Percentiles rank a stretch among this genome's conserved stretches.
Evolutionary conservation across 805 yeast genomes (phyloP).

Genomic region (Zygosaccharomyces bailii): DNA sequence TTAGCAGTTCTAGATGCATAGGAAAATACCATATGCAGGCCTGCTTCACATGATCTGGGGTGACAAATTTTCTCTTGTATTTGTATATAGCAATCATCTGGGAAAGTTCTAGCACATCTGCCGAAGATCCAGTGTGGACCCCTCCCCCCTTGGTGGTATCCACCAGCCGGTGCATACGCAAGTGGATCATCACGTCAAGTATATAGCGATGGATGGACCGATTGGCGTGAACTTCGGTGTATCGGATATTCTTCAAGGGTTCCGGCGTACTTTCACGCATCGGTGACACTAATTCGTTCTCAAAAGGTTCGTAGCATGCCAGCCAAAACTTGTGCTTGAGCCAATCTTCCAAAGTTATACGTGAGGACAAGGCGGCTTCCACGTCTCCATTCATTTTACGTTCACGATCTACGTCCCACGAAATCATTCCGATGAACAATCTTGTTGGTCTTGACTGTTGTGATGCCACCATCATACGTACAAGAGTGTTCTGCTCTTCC

Average conservation of each 20-base stretch:
- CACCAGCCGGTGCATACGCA: slow-evolving; percentile 55
- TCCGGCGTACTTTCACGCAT: not conserved
- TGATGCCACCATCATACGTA: slow-evolving; percentile 13
- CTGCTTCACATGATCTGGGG: slow-evolving; percentile 50
- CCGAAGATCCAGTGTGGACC: slow-evolving; percentile 45
- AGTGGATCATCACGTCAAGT: slow-evolving; percentile 53
- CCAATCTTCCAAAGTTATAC: slow-evolving; percentile 24
- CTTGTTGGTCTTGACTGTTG: slow-evolving; percentile 1
- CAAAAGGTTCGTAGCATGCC: slow-evolving; percentile 22
- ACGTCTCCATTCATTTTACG: not conserved
- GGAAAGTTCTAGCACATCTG: slow-evolving; percentile 42
- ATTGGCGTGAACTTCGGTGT: slow-evolving; percentile 36
- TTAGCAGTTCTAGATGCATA: slow-evolving; percentile 47
- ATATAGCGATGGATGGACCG: slow-evolving; percentile 53
- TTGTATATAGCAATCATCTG: slow-evolving; percentile 37
- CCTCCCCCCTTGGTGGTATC: slow-evolving; percentile 44
- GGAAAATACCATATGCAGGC: slow-evolving; percentile 52
- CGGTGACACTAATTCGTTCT: slow-evolving; percentile 6
- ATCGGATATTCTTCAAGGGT: slow-evolving; percentile 1
- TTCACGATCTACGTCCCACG: slow-evolving; percentile 9
- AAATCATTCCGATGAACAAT: slow-evolving; percentile 14
- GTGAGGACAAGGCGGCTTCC: slow-evolving; percentile 6
- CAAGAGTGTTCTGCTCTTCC: slow-evolving; percentile 17
- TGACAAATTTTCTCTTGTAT: slow-evolving; percentile 41
- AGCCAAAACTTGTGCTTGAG: slow-evolving; percentile 44